Base-by-base conservation (phyloP, 2,329 filamentous ascomycete species). In the Coniochaeta sp. region DNA sequence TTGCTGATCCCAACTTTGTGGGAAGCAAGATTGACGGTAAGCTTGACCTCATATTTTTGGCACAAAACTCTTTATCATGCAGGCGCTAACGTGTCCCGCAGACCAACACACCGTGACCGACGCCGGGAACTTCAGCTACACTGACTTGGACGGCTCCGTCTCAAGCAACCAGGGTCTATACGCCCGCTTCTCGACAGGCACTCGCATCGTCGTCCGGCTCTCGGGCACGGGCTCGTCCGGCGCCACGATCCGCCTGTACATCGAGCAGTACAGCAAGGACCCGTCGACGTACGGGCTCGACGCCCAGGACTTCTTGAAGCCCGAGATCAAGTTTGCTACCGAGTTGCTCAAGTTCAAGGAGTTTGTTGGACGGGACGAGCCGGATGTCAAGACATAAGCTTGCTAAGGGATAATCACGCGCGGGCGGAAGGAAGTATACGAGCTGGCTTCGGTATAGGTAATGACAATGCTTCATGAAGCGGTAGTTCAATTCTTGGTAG, bases 91-190 rank as follows among this genome's bases (percentile, higher is more conserved):
- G 24, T 9, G 3, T 17, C 19, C n/a, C 12, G 22, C 12, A 52
- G 47, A 52, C 47, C 47, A 52, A 17, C 90, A 89, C 73, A 96
- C 91, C 71, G 91, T 97, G 50, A 80, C 86, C 57, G 90, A 96
- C 69, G 93, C 93, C 7, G 95, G 93, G 66, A 93, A 99, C 83
- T 99, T 99, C 77, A 91, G 91, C 34, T 99, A 99, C 84, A 98
- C 91, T 9, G 95, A 99, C 72, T 87, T 99, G n/a, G 95, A 99
- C 71, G 95, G 93, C 63, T 96, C 91, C 66, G 91, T 98, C 59
- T 89, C 91, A 71, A 91, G 92, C 73, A 96, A 97, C 81, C 95
- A 99, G 80, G 95, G 95, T 66, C 87, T 99, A 67, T 99, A 90
- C 72, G 90, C 93, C 73, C 90, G 90, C 76, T 98, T 98, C 77